phyloP scores from a whole-genome alignment of 2,329 filamentous ascomycete genomes.

The Fusarium xylarioides region DNA sequence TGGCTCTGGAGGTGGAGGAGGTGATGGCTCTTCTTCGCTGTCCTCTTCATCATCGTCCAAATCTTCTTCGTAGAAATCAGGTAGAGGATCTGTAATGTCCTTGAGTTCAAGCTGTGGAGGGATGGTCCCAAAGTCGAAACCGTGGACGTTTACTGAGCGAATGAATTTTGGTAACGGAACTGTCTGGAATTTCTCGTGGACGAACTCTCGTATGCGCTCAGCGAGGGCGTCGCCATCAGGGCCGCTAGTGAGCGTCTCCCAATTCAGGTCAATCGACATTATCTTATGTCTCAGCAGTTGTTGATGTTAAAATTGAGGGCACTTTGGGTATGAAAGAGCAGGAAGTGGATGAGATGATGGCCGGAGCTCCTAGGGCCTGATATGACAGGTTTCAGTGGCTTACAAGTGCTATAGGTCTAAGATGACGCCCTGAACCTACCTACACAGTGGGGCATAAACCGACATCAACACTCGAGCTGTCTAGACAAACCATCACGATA shows the following conservation, averaged over 20 bases:
- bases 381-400: constrained; percentile 18
- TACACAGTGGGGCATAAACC: not conserved
- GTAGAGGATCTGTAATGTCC: constrained; percentile 93
- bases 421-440: not conserved
- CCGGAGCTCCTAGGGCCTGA: not conserved
- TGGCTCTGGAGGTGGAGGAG: constrained; percentile 27
- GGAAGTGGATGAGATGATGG: constrained; percentile 24
- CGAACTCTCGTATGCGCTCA: constrained; percentile 87
- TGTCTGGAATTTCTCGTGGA: constrained; percentile 95
- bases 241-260: constrained; percentile 90
- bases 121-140: constrained; percentile 89
- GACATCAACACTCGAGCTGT: not conserved
- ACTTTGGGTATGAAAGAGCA: not conserved
- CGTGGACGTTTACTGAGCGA: constrained; percentile 92
- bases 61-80: constrained; percentile 94
- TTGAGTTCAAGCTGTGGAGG: constrained; percentile 90
- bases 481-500: not conserved
- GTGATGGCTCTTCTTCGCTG: constrained; percentile 46
- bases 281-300: not conserved
- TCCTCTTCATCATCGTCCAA: constrained; percentile 61
- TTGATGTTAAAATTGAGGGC: not conserved
- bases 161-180: constrained; percentile 94
- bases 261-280: constrained; percentile 99
- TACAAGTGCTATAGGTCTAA: not conserved
- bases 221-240: constrained; percentile 87